Evolutionary conservation across 768 basidiomycete species (phyloP).

Genomic region (Coprinellus aureogranulatus): DNA sequence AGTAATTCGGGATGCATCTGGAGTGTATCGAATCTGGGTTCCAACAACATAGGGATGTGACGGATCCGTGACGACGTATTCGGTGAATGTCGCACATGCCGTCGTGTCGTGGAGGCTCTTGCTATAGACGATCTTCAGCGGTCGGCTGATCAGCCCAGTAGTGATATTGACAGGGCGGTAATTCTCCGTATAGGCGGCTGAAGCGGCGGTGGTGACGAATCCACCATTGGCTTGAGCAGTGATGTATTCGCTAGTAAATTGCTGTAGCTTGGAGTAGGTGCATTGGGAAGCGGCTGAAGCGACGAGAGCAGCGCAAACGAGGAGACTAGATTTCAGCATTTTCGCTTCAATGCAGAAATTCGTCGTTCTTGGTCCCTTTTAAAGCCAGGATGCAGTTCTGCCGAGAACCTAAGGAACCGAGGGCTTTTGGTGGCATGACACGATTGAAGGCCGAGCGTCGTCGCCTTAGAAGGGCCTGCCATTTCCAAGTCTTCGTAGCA

Average conservation of each 20-base stretch:
- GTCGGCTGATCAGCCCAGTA: conserved; percentile 1
- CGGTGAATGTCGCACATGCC: conserved; percentile 8
- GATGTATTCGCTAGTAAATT: conserved; percentile 1
- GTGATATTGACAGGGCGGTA: conserved; percentile 1
- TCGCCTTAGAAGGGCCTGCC: too few relatives aligned
- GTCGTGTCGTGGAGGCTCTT: conserved; percentile 10
- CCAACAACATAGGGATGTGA: conserved; percentile 11
- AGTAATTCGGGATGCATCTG: not conserved
- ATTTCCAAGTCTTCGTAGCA: too few relatives aligned
- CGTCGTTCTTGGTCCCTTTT: not conserved
- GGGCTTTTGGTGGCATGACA: not conserved
- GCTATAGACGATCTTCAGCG: conserved; percentile 3
- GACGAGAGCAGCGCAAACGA: not conserved
- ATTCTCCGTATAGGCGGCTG: conserved; percentile 7
- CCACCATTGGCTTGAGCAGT: not conserved
- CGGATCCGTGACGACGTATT: conserved; percentile 7
- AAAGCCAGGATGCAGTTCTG: not conserved
- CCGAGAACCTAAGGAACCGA: not conserved
- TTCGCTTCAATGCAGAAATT: not conserved
- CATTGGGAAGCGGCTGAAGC: not conserved
- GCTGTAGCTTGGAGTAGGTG: conserved; percentile 4
- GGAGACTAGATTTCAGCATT: not conserved
- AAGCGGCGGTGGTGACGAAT: not conserved
- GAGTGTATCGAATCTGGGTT: conserved; percentile 5
- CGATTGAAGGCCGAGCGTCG: too few relatives aligned